phyloP scores from a whole-genome alignment of 805 yeast genomes.

The Spathaspora passalidarum region DNA sequence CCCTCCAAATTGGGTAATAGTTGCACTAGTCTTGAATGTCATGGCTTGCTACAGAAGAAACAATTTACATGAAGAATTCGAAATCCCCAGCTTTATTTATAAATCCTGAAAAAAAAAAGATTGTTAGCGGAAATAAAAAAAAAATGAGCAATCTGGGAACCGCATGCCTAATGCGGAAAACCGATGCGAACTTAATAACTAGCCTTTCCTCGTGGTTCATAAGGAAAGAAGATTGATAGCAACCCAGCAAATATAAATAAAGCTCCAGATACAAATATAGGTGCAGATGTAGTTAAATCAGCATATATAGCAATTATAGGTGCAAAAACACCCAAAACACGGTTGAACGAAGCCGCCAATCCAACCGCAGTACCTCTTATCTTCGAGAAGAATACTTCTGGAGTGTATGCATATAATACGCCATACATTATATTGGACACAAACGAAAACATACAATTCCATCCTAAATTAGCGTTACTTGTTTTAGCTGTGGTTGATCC shows the following conservation, averaged over 20 bases:
- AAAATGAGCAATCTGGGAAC: background rate
- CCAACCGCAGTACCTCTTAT: slow-evolving; percentile 59
- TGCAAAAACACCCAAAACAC: slow-evolving; percentile 54
- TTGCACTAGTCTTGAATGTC: slow-evolving; percentile 52
- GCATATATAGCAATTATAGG: slow-evolving; percentile 57
- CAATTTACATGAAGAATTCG: background rate
- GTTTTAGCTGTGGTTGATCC: slow-evolving; percentile 63
- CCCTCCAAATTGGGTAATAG: slow-evolving; percentile 70
- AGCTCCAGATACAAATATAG: slow-evolving; percentile 61
- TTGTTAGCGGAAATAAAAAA: background rate
- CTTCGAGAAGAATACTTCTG: slow-evolving; percentile 54
- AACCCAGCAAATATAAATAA: slow-evolving; percentile 46
- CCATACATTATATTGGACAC: slow-evolving; percentile 57
- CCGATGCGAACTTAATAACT: slow-evolving; percentile 2
- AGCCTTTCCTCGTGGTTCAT: slow-evolving; percentile 23
- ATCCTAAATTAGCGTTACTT: slow-evolving; percentile 41
- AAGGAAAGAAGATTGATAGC: slow-evolving; percentile 26
- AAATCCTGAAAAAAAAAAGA: background rate
- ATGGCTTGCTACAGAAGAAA: slow-evolving; percentile 17
- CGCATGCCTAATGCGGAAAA: background rate
- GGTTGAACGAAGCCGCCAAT: slow-evolving; percentile 50
- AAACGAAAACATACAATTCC: slow-evolving; percentile 46
- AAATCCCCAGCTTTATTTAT: background rate
- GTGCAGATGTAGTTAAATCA: slow-evolving; percentile 53
- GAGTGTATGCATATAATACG: slow-evolving; percentile 62